A percentile compares a stretch with the other conserved stretches of the same genome.
phyloP scores from a whole-genome alignment of 208 protist genomes.

The Strigomonas culicis region DNA sequence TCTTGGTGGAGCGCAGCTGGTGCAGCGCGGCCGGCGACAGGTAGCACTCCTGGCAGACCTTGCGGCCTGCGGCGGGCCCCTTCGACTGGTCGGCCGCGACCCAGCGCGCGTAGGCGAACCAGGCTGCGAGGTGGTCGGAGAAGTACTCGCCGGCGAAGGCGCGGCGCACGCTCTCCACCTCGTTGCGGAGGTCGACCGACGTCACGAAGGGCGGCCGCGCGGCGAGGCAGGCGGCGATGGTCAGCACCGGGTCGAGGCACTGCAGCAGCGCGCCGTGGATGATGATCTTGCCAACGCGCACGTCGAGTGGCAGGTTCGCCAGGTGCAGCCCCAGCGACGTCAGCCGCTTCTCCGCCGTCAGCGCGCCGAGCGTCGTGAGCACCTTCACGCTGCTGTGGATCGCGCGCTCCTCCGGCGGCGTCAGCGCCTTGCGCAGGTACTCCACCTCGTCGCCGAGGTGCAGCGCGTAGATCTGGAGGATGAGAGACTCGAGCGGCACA shows the following conservation, averaged over 20 bases:
- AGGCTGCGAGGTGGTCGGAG: conserved; percentile 88
- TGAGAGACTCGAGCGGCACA: conserved; percentile 94
- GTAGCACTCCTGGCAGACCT: conserved; percentile 80
- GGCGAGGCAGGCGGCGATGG: conserved; percentile 92
- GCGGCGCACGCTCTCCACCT: conserved; percentile 77
- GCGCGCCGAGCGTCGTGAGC: conserved; percentile 81
- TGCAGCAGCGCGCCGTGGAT: conserved; percentile 93
- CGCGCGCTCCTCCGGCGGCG: conserved; percentile 73
- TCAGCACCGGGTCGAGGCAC: conserved; percentile 96
- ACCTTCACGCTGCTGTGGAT: conserved; percentile 85
- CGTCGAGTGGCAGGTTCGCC: conserved; percentile 90
- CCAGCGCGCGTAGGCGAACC: conserved; percentile 89
- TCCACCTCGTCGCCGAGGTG: conserved; percentile 86
- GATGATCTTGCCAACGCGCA: conserved; percentile 93
- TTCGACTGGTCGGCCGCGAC: conserved; percentile 33
- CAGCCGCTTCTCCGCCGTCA: conserved; percentile 80
- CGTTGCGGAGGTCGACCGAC: conserved; percentile 84
- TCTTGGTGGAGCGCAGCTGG: conserved; percentile 89
- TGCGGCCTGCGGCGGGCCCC: conserved; percentile 42
- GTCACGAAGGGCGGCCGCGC: conserved; percentile 89
- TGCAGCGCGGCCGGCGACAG: conserved; percentile 70
- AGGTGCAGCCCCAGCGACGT: conserved; percentile 91
- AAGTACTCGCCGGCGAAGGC: conserved; percentile 66
- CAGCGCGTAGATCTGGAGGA: conserved; percentile 92
- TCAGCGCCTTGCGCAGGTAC: conserved; percentile 86